Percentiles rank a stretch among this genome's conserved stretches.
phyloP scores from a whole-genome alignment of 2,329 filamentous ascomycete genomes.

The Podosphaera xanthii region DNA sequence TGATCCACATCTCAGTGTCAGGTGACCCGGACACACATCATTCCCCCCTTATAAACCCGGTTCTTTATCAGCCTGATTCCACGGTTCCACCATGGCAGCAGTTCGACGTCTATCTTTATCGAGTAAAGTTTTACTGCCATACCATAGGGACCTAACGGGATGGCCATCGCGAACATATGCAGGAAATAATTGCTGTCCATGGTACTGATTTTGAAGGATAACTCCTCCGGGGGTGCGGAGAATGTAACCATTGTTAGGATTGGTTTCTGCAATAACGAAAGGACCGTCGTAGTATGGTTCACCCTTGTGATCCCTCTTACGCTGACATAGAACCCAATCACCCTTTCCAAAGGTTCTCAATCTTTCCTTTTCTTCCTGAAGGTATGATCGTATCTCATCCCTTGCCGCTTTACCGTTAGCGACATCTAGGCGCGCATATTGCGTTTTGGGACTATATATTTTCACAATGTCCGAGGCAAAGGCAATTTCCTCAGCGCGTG shows the following conservation, averaged over 20 bases:
- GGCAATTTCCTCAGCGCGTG: not conserved
- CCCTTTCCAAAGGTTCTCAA: not conserved
- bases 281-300: not conserved
- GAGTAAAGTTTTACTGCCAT: not conserved
- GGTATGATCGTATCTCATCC: too few species aligned
- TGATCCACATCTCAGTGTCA: not conserved
- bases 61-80: too few species aligned
- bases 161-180: not conserved
- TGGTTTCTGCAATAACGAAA: not conserved
- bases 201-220: not conserved
- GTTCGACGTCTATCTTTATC: not conserved
- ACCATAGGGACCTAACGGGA: not conserved
- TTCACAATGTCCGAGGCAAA: not conserved
- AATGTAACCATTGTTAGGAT: not conserved
- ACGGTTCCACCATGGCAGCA: not conserved
- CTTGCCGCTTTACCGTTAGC: too few species aligned
- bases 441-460: too few species aligned
- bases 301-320: not conserved
- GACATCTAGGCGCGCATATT: too few species aligned
- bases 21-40: not conserved
- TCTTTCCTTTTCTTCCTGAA: not conserved
- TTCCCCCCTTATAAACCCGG: not conserved
- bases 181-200: not conserved
- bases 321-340: not conserved
- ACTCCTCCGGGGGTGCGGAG: not conserved